Conservation (phyloP, 352 stramenopile species). For the Phytophthora hybrid region DNA sequence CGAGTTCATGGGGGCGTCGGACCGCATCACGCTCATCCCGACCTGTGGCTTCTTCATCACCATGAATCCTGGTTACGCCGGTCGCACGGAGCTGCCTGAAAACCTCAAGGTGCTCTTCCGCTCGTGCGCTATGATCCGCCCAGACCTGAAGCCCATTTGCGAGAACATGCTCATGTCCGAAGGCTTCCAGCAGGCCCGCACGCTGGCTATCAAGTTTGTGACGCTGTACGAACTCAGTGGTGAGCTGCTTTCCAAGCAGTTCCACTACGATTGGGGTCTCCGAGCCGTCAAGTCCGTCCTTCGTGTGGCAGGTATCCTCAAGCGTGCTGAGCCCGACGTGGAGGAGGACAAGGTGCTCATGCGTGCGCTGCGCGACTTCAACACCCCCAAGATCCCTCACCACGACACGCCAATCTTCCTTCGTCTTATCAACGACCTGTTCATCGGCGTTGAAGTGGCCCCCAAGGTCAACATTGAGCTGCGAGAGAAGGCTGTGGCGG, state of each 20-base stretch:
- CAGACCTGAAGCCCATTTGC: slow-evolving; percentile 93
- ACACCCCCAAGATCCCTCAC: slow-evolving; percentile 89
- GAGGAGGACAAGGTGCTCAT: slow-evolving; percentile 91
- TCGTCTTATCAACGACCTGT: slow-evolving; percentile 87
- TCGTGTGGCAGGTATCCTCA: slow-evolving; percentile 87
- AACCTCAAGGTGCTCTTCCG: slow-evolving; percentile 94
- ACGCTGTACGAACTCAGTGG: slow-evolving; percentile 89
- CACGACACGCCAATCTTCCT: slow-evolving; percentile 91
- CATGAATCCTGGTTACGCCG: slow-evolving; percentile 96
- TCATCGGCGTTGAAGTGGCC: slow-evolving; percentile 95
- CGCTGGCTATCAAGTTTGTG: slow-evolving; percentile 94
- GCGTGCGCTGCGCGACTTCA: slow-evolving; percentile 87
- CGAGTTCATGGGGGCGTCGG: slow-evolving; percentile 88
- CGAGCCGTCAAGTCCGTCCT: slow-evolving; percentile 90
- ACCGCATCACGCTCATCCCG: slow-evolving; percentile 87
- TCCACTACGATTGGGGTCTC: slow-evolving; percentile 93
- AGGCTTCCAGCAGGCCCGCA: slow-evolving; percentile 88
- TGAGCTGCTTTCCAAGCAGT: slow-evolving; percentile 90
- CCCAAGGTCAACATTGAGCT: slow-evolving; percentile 95
- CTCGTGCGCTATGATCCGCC: slow-evolving; percentile 95
- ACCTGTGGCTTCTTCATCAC: slow-evolving; percentile 96
- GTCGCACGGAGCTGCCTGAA: slow-evolving; percentile 86
- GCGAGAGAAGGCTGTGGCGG: slow-evolving; percentile 91
- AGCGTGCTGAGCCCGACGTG: slow-evolving; percentile 81
- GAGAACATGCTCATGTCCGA: slow-evolving; percentile 93